Evolutionary conservation across 768 basidiomycete species (phyloP).

Genomic region (Tulasnella sp.): DNA sequence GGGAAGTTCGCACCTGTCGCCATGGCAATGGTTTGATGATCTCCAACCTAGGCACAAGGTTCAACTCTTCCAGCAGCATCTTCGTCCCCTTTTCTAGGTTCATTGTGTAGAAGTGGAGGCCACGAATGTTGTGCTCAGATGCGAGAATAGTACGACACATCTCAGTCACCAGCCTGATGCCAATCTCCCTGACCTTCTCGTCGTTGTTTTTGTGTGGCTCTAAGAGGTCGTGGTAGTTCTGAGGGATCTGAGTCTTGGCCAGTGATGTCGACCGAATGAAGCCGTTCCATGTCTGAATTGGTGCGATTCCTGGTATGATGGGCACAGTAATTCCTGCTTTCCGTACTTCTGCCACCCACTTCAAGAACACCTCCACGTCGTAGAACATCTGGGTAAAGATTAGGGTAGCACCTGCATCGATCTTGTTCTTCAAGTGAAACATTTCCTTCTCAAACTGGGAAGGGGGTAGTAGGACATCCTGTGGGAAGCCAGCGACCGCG

Average conservation of each 20-base stretch:
- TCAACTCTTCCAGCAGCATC: conserved; percentile 88
- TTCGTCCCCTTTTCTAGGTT: conserved; percentile 92
- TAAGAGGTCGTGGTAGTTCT: conserved; percentile 58
- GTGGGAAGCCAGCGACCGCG: conserved; percentile 88
- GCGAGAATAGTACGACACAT: conserved; percentile 83
- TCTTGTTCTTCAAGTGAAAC: conserved; percentile 76
- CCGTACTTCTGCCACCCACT: conserved; percentile 59
- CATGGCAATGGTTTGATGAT: conserved; percentile 93
- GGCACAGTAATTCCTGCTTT: conserved; percentile 30
- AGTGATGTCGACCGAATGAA: conserved; percentile 75
- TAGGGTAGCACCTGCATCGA: conserved; percentile 81
- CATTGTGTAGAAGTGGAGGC: conserved; percentile 95
- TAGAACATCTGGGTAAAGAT: conserved; percentile 99
- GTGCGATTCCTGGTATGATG: conserved; percentile 34
- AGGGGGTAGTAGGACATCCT: conserved; percentile 58
- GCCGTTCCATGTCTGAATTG: conserved; percentile 74
- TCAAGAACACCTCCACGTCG: conserved; percentile 81
- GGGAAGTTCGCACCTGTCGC: conserved; percentile 60
- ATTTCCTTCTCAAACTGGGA: conserved; percentile 72
- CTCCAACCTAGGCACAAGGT: conserved; percentile 77
- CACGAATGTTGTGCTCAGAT: conserved; percentile 71
- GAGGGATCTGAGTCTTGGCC: conserved; percentile 70
- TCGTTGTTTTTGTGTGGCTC: conserved; percentile 87
- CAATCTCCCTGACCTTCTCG: conserved; percentile 82
- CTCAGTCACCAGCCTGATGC: conserved; percentile 87